Evolutionary conservation across 768 basidiomycete genomes (phyloP), one percentile per base, ranked within the genome.

Genomic region (Leucocoprinus leucothites): DNA sequence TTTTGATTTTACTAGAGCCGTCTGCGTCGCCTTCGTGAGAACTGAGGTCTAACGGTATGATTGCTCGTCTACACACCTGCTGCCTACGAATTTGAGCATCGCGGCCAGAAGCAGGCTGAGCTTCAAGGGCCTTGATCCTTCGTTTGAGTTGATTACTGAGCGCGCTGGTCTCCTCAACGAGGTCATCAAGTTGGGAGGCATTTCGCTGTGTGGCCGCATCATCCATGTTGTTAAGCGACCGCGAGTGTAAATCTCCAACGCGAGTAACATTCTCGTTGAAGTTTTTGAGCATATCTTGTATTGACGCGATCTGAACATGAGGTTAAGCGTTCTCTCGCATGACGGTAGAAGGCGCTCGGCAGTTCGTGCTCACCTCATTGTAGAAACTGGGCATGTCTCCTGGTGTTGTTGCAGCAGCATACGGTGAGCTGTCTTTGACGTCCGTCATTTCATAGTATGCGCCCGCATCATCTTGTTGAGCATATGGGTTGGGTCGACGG

Each of bases 41-140:
- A 43, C 46, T n/a, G 24, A 14, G 46, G 9, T 1, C 25, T n/a
- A 40, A 18, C 9, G 35, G 47, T 13, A 28, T 41, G 22, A 35
- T 22, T 1, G 13, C 14, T 36, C 24, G 19, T 19, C 11, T 9
- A 56, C 74, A 36, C 53, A 85, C 90, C 78, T 92, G 90, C 63
- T 90, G 85, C 66, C 83, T 87, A 59, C 89, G 84, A 59, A 89
- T 83, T 62, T 87, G 82, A 19, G 80, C 85, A 58, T 88, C 86
- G 53, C 85, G 84, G 25, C 82, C 77, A n/a, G 81, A 71, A 14
- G 81, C 82, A 22, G 84, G 81, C 64, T 85, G 82, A 35, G 80
- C 75, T 66, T 90, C 85, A 59, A 94, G 64, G 0, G 81, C 78
- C 67, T 91, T 84, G 63, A 94, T 80, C 46, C 87, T 79, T 18